Conservation (phyloP, 2,329 filamentous ascomycete genomes). For the Dothistroma pini region DNA sequence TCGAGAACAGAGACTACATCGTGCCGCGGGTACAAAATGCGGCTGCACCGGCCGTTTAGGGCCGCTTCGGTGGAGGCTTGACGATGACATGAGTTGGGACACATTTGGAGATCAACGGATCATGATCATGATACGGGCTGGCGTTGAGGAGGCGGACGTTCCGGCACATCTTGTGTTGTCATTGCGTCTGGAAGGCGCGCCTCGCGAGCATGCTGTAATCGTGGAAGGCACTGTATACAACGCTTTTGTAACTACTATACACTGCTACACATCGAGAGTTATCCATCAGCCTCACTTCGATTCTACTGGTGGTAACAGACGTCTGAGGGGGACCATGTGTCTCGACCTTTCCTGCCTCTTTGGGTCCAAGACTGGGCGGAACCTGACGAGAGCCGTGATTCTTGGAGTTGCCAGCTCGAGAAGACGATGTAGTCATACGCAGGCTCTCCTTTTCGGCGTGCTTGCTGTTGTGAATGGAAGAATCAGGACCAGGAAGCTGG, state of each 20-base stretch:
- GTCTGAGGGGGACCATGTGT: too few species aligned
- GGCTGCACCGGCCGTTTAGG: not conserved
- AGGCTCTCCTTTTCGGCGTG: too few species aligned
- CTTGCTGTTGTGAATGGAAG: too few species aligned
- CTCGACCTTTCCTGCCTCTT: too few species aligned
- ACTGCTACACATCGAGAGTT: too few species aligned
- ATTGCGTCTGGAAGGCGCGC: not conserved
- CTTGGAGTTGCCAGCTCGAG: too few species aligned
- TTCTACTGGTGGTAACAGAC: too few species aligned
- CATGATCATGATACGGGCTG: not conserved
- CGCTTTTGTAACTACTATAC: not conserved
- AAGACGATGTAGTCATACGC: too few species aligned
- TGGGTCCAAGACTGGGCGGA: too few species aligned
- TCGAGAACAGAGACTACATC: slow-evolving; percentile 51
- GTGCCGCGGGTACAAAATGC: slow-evolving; percentile 17
- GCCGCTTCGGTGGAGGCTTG: not conserved
- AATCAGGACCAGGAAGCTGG: too few species aligned
- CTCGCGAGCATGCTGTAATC: not conserved
- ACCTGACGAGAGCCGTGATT: too few species aligned
- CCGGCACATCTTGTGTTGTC: not conserved
- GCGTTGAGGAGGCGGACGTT: not conserved
- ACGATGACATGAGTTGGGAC: not conserved
- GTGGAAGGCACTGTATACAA: not conserved
- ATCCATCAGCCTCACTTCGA: too few species aligned
- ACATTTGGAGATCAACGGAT: not conserved